Conservation (phyloP, 108 stramenopile genomes). For the Skeletonema marinoi region DNA sequence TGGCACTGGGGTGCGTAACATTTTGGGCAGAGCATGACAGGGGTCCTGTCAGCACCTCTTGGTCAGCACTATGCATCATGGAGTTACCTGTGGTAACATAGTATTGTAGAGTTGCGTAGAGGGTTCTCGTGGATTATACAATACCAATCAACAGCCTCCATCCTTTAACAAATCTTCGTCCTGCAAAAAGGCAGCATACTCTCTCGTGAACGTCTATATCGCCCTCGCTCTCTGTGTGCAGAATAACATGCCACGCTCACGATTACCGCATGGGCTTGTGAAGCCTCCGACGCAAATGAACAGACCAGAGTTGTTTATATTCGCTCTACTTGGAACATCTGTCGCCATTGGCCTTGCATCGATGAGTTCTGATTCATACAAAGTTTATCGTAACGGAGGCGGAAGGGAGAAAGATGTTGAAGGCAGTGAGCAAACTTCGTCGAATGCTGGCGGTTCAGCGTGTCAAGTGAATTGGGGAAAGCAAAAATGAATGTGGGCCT, state of each 20-base stretch:
- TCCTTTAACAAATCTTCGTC: neutral
- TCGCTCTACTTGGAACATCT: constrained; percentile 31
- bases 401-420: neutral
- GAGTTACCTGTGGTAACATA: no score
- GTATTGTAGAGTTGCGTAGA: no score
- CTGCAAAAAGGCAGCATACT: neutral
- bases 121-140: no score
- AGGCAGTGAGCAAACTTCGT: neutral
- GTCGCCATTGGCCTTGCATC: constrained; percentile 25
- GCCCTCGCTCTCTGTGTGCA: no score
- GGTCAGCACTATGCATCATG: no score
- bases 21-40: no score
- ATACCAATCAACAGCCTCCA: no score
- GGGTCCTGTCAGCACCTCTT: no score
- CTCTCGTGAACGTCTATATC: neutral
- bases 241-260: neutral
- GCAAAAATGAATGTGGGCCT: neutral
- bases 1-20: no score
- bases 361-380: constrained; percentile 27
- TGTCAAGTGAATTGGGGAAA: constrained; percentile 32
- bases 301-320: constrained; percentile 26
- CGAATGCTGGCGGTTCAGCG: neutral
- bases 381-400: neutral
- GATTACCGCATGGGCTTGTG: constrained; percentile 2
- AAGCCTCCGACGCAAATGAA: constrained; percentile 32